A percentile compares a stretch with the other conserved stretches of the same genome.
phyloP scores from a whole-genome alignment of 2,329 filamentous ascomycete species.

The Calonectria pseudoturangicola region DNA sequence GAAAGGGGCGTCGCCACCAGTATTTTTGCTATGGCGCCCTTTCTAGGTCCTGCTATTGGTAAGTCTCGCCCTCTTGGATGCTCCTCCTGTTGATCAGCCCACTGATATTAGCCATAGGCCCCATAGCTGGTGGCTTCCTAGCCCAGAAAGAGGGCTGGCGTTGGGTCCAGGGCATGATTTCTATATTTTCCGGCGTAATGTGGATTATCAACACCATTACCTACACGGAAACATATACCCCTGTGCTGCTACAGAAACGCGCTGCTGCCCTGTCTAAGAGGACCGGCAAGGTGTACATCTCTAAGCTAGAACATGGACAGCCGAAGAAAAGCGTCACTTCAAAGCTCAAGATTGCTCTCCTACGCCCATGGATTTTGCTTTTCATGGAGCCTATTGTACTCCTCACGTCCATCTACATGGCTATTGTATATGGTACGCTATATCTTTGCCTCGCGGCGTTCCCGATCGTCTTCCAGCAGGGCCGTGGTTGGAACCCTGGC shows the following conservation, averaged over 20 bases:
- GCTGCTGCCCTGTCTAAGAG: conserved; percentile 48
- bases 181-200: conserved; percentile 64
- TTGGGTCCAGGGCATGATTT: conserved; percentile 62
- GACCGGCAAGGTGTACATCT: conserved; percentile 52
- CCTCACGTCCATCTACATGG: conserved; percentile 78
- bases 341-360: conserved; percentile 66
- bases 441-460: conserved; percentile 76
- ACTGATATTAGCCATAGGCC: conserved; percentile 56
- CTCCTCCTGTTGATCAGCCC: too few relatives aligned
- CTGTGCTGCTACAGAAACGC: conserved; percentile 47
- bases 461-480: conserved; percentile 78
- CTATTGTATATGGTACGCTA: conserved; percentile 74
- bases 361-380: conserved; percentile 79
- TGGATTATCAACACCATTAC: conserved; percentile 62
- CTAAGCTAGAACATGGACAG: conserved; percentile 66
- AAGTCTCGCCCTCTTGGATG: background rate
- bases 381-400: conserved; percentile 82
- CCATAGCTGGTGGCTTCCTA: conserved; percentile 75
- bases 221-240: conserved; percentile 61
- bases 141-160: conserved; percentile 74
- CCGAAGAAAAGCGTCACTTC: conserved; percentile 56
- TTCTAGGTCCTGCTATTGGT: conserved; percentile 45
- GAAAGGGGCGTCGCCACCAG: conserved; percentile 72
- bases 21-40: conserved; percentile 72
- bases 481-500: conserved; percentile 75